phyloP scores from a whole-genome alignment of 164 flowering plant species.

The Houttuynia cordata region DNA sequence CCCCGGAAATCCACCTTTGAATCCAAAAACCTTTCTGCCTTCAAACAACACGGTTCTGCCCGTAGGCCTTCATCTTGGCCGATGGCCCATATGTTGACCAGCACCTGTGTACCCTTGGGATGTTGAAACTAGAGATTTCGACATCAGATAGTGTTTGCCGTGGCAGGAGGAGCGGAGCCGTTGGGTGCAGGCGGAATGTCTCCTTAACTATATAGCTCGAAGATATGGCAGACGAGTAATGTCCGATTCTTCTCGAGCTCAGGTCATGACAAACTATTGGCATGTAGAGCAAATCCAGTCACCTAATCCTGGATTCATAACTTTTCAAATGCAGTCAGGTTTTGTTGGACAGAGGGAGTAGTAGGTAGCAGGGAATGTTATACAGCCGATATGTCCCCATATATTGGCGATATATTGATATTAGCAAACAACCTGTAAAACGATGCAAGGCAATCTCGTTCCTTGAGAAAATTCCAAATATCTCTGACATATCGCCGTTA shows the following conservation, averaged over 20 bases:
- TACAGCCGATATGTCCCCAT: constrained; percentile 3
- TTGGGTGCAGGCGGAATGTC: constrained; percentile 12
- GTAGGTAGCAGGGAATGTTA: neutral
- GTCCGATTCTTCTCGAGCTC: constrained; percentile 10
- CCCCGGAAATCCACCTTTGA: neutral
- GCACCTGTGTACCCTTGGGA: constrained; percentile 27
- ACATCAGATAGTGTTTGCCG: constrained; percentile 14
- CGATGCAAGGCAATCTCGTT: too few species aligned
- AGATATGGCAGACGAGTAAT: constrained; percentile 10
- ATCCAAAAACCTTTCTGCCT: constrained; percentile 26
- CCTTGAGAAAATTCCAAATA: too few species aligned
- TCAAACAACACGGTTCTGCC: constrained; percentile 13
- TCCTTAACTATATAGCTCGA: constrained; percentile 14
- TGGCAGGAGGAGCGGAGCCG: constrained; percentile 10
- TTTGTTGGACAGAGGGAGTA: too few species aligned
- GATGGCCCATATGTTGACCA: constrained; percentile 30
- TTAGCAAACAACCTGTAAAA: neutral
- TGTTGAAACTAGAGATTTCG: constrained; percentile 17
- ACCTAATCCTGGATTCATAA: constrained; percentile 41
- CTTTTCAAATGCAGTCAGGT: constrained; percentile 44
- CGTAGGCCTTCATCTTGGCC: constrained; percentile 22
- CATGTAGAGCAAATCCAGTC: too few species aligned
- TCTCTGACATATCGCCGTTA: too few species aligned
- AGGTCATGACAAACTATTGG: neutral
- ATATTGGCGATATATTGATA: neutral